phyloP scores from a whole-genome alignment of 1,284 basidiomycete species.

The Waitea zeae region DNA sequence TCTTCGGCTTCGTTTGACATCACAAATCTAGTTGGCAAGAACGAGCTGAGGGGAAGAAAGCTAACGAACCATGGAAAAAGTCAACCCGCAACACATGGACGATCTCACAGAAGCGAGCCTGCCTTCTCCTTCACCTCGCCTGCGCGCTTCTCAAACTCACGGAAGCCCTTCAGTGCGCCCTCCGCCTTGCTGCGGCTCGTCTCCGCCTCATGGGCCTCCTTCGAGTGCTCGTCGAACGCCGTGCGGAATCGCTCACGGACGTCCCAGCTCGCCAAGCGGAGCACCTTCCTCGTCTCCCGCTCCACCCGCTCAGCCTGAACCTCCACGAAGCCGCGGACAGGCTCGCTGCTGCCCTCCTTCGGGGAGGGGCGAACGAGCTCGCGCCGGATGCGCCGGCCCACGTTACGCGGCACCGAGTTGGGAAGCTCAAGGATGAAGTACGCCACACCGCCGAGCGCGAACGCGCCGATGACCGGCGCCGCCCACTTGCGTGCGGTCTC shows the following conservation, averaged over 20 bases:
- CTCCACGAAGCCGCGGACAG: constrained; percentile 42
- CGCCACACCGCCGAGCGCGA: constrained; percentile 58
- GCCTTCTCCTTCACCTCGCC: constrained; percentile 29
- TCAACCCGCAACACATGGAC: no score
- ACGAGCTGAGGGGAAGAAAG: no score
- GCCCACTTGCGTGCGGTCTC: constrained; percentile 78
- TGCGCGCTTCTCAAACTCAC: constrained; percentile 37
- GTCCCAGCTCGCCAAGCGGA: constrained; percentile 88
- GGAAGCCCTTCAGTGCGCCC: constrained; percentile 64
- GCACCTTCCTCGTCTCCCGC: constrained; percentile 86
- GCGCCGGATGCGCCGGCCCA: constrained; percentile 63
- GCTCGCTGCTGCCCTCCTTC: constrained; percentile 22
- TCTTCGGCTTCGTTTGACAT: no score
- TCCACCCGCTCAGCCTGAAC: constrained; percentile 58
- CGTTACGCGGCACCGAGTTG: constrained; percentile 78
- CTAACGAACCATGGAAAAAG: no score
- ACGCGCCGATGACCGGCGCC: constrained; percentile 67
- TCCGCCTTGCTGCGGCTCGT: constrained; percentile 50
- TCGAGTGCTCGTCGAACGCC: constrained; percentile 63
- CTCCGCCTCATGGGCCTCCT: constrained; percentile 69
- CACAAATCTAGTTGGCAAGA: no score
- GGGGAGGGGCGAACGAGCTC: constrained; percentile 23
- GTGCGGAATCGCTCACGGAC: constrained; percentile 68
- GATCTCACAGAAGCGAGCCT: no score
- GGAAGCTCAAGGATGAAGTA: constrained; percentile 88